Evolutionary conservation across 305 asterid species (phyloP).

Genomic region (Petunia hybrid): DNA sequence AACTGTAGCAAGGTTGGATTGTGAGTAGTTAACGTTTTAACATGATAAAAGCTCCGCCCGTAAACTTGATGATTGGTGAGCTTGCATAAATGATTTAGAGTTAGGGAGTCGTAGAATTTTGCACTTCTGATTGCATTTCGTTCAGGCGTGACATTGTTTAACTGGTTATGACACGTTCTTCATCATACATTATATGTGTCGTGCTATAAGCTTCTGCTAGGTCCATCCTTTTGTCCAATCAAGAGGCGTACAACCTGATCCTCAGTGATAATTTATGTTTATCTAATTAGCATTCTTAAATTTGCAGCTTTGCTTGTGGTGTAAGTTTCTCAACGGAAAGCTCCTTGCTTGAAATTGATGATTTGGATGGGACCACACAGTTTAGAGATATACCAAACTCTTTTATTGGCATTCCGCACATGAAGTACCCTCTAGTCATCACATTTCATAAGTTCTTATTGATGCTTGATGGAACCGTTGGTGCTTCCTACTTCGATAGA

Average conservation of each 20-base stretch:
- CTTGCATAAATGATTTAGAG: not conserved
- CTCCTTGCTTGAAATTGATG: conserved; percentile 44
- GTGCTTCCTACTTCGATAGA: conserved; percentile 55
- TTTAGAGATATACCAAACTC: conserved; percentile 66
- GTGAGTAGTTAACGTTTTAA: not conserved
- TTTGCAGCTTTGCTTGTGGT: conserved; percentile 50
- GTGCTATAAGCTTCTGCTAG: not conserved
- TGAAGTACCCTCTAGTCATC: conserved; percentile 60
- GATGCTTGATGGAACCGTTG: conserved; percentile 75
- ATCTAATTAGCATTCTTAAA: not conserved
- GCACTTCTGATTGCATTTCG: not conserved
- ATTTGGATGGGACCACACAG: conserved; percentile 52
- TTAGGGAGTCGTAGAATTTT: not conserved
- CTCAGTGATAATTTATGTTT: not conserved
- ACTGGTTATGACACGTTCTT: not conserved
- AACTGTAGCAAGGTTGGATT: not conserved
- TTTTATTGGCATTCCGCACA: conserved; percentile 51
- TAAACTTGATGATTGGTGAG: not conserved
- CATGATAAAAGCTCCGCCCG: not conserved
- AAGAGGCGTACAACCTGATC: not conserved
- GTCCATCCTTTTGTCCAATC: not conserved
- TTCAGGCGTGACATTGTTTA: not conserved
- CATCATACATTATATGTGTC: not conserved
- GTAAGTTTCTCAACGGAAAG: conserved; percentile 36
- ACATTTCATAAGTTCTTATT: conserved; percentile 68